Evolutionary conservation across 2,329 filamentous ascomycete species (phyloP), one percentile per base, ranked within the genome.

Genomic region (Podosphaera aphanis): DNA sequence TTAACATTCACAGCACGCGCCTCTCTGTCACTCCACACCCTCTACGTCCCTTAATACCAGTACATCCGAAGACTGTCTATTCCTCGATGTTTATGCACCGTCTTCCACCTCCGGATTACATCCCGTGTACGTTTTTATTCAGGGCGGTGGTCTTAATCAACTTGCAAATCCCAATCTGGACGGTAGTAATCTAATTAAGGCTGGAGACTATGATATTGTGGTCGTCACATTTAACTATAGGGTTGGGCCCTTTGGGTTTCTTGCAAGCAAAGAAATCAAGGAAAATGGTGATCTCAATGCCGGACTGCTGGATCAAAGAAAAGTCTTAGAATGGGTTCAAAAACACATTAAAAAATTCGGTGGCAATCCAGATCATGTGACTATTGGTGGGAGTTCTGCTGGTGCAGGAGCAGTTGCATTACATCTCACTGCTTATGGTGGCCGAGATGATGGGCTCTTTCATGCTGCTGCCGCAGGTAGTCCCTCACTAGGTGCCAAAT

Each of bases 191-290:
- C 60, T 85, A n/a, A 65, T 77, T 23, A 57, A 65, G 25, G 76
- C 74, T 0, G 70, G 71, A 16, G 64, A 67, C 33, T 62, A 70
- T 47, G 66, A 71, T 41, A 76, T 84, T 21, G 62, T 86, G 0
- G 72, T 83, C 0, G 77, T 86, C 1, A 77, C 68, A 8, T 70
- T 83, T 61, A 85, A 84, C 60, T 85, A 86, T 57, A 74, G 82
- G 4, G 78, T 86, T 10, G 80, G 80, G 0, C 69, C 72, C 0
- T 84, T 75, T 52, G 81, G 82, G 0, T 86, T 85, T 56, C 65
- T 86, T 11, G 71, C 73, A 1, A 66, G 73, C 46, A 62, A 69
- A 15, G 69, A 78, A 52, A 60, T 77, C 1, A 51, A 61, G 27
- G 54, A 55, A 51, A 51, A 61, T 3, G 69, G 71, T 2, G 70